A percentile compares a stretch with the other conserved stretches of the same genome.
phyloP scores from a whole-genome alignment of 805 yeast species.

The Lipomyces mesembrius region DNA sequence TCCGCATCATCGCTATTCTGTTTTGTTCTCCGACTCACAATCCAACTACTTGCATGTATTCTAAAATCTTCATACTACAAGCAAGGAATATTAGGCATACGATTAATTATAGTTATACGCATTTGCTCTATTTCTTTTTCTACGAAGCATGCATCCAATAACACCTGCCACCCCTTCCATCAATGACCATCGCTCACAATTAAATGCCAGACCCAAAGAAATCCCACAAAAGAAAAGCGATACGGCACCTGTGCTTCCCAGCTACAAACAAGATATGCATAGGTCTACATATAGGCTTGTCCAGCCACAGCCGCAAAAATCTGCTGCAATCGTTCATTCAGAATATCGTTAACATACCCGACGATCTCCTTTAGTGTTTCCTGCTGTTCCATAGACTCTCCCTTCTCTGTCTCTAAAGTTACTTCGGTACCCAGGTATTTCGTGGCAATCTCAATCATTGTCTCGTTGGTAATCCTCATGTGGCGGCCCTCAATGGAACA shows the following conservation, averaged over 20 bases:
- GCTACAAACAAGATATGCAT: not conserved
- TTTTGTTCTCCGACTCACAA: not conserved
- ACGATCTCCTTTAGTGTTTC: conserved; percentile 2
- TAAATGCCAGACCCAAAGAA: not conserved
- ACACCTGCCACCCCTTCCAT: not conserved
- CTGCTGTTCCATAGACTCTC: not conserved
- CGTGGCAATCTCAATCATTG: conserved; percentile 52
- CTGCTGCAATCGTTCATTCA: conserved; percentile 9
- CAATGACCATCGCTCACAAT: not conserved
- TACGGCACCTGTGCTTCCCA: not conserved
- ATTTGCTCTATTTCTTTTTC: not conserved
- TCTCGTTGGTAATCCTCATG: conserved; percentile 64
- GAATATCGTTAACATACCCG: not conserved
- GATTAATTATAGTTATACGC: not conserved
- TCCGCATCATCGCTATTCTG: not conserved
- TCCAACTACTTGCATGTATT: not conserved
- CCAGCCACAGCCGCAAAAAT: conserved; percentile 18
- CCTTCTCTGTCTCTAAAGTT: not conserved
- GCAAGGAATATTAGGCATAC: not conserved
- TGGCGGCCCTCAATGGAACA: conserved; percentile 61
- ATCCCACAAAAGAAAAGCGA: not conserved
- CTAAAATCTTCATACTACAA: not conserved
- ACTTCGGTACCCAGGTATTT: conserved; percentile 50
- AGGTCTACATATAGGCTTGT: conserved; percentile 15
- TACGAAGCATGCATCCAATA: not conserved